phyloP scores from a whole-genome alignment of 352 stramenopile genomes.

The Phytophthora pseudosyringae region DNA sequence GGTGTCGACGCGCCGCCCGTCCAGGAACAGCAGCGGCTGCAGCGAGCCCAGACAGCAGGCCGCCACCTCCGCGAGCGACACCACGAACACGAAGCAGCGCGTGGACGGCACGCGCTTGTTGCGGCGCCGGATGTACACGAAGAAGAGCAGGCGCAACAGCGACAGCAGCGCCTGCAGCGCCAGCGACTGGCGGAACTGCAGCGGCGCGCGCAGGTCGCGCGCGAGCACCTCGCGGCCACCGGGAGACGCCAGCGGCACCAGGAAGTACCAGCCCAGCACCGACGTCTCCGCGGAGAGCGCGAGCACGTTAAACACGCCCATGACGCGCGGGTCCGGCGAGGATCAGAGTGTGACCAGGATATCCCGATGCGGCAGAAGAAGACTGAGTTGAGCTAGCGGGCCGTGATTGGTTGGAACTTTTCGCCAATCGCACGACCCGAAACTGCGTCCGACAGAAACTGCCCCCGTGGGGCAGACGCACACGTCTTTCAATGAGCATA shows the following conservation, averaged over 20 bases:
- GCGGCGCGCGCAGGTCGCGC: conserved; percentile 42
- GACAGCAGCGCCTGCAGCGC: conserved; percentile 59
- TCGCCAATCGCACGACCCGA: conserved; percentile 21
- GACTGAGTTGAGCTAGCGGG: conserved; percentile 26
- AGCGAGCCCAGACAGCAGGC: conserved; percentile 56
- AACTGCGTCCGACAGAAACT: conserved; percentile 11
- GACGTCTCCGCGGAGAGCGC: conserved; percentile 61
- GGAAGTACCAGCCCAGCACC: conserved; percentile 66
- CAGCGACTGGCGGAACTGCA: conserved; percentile 75
- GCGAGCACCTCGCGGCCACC: conserved; percentile 38
- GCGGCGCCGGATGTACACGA: conserved; percentile 69
- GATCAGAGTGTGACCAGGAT: conserved; percentile 22
- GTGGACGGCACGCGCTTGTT: conserved; percentile 80
- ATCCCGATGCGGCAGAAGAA: conserved; percentile 9
- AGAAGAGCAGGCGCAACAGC: conserved; percentile 58
- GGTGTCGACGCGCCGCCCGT: conserved; percentile 44
- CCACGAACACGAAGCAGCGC: conserved; percentile 80
- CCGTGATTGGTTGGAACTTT: conserved; percentile 32
- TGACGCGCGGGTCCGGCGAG: conserved; percentile 22
- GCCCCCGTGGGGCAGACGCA: conserved; percentile 4
- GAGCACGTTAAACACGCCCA: conserved; percentile 76
- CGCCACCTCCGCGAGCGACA: conserved; percentile 64
- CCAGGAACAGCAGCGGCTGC: conserved; percentile 70
- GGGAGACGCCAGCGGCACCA: conserved; percentile 44
- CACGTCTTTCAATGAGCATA: conserved; percentile 4